Percentiles rank a stretch among this genome's conserved stretches.
phyloP scores from a whole-genome alignment of 257 asterid species.

The Linderniella brevidens region DNA sequence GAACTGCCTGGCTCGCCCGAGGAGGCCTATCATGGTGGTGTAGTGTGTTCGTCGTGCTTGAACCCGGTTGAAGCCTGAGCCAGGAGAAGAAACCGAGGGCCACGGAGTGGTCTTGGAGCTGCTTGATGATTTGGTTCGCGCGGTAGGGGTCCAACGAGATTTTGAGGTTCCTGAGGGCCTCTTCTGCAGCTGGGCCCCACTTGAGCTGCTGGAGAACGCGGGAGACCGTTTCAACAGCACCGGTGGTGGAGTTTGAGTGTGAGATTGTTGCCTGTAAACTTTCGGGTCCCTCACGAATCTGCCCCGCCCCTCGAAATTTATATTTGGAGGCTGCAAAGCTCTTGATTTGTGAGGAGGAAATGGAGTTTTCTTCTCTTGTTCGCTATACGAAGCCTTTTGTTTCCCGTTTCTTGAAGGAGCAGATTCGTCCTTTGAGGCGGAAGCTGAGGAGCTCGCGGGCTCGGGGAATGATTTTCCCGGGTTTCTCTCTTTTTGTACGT shows the following conservation, averaged over 20 bases:
- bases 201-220: conserved; percentile 40
- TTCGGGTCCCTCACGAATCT: too few relatives aligned
- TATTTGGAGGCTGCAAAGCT: neutral
- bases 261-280: conserved; percentile 18
- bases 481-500: conserved; percentile 15
- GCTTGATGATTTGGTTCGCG: conserved; percentile 85
- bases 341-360: conserved; percentile 39
- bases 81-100: conserved; percentile 83
- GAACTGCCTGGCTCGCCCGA: conserved; percentile 79
- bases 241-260: conserved; percentile 19
- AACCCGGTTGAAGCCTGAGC: conserved; percentile 70
- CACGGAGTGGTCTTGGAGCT: conserved; percentile 52
- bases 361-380: conserved; percentile 21
- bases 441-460: neutral
- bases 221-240: conserved; percentile 42
- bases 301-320: too few relatives aligned
- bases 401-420: conserved; percentile 19
- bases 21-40: conserved; percentile 93
- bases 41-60: conserved; percentile 93
- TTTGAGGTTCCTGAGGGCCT: conserved; percentile 52
- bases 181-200: conserved; percentile 66
- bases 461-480: conserved; percentile 15
- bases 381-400: conserved; percentile 14
- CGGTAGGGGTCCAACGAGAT: conserved; percentile 56
- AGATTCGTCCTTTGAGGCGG: conserved; percentile 19